Evolutionary conservation across 305 asterid genomes (phyloP).

Genomic region (Euphrasia arctica): DNA sequence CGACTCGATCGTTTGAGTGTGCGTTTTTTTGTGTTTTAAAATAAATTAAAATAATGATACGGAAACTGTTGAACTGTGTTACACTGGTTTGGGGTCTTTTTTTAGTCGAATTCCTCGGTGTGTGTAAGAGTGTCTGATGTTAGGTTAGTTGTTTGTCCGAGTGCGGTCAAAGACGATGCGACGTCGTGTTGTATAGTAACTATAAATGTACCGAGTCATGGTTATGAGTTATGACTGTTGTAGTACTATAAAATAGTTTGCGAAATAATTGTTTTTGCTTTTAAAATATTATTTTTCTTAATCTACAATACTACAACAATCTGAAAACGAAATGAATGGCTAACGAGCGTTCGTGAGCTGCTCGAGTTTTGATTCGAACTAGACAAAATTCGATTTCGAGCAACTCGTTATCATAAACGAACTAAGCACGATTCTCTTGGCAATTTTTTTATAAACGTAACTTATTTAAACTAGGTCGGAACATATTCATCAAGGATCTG

Average conservation of each 20-base stretch:
- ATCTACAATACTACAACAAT: too few relatives aligned
- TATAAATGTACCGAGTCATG: conserved; percentile 13
- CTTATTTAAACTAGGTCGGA: too few relatives aligned
- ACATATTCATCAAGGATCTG: conserved; percentile 34
- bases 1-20: conserved; percentile 41
- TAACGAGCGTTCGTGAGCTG: too few relatives aligned
- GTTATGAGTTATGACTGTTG: not conserved
- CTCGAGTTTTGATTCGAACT: too few relatives aligned
- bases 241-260: too few relatives aligned
- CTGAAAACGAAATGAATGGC: too few relatives aligned
- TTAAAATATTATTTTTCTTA: too few relatives aligned
- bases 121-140: not conserved
- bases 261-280: too few relatives aligned
- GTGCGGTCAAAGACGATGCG: conserved; percentile 15
- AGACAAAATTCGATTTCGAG: too few relatives aligned
- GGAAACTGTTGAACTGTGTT: not conserved
- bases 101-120: not conserved
- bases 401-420: too few relatives aligned
- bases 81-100: not conserved
- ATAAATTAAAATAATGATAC: not conserved
- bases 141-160: conserved; percentile 15
- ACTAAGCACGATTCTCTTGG: too few relatives aligned
- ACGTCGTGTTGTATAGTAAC: conserved; percentile 25
- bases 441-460: too few relatives aligned
- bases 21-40: not conserved